Evolutionary conservation across 495 filamentous ascomycete genomes (phyloP).

Genomic region (Penicillium alfredii): DNA sequence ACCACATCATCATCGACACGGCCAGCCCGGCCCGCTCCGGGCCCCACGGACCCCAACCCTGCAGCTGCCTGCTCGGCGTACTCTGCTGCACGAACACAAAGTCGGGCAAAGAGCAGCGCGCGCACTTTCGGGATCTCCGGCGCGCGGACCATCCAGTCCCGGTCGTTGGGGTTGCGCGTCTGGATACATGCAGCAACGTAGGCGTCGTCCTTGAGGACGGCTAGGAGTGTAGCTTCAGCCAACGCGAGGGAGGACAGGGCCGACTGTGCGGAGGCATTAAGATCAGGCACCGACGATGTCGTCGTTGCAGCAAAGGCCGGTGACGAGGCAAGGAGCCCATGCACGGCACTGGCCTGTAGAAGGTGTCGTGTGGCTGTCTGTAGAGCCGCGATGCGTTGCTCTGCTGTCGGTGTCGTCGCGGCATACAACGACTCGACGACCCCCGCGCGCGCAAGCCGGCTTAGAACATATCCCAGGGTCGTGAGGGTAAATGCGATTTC

Average conservation of each 20-base stretch:
- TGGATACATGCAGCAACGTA: constrained; percentile 75
- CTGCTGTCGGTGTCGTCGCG: constrained; percentile 52
- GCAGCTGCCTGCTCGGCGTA: constrained; percentile 48
- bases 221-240: constrained; percentile 82
- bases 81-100: constrained; percentile 68
- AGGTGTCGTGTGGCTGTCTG: constrained; percentile 71
- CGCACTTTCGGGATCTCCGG: constrained; percentile 83
- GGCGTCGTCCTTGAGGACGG: constrained; percentile 88
- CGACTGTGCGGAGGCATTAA: constrained; percentile 56
- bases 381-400: constrained; percentile 63
- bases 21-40: constrained; percentile 14
- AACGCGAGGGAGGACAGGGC: constrained; percentile 70
- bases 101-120: constrained; percentile 75
- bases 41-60: constrained; percentile 37
- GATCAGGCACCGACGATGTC: constrained; percentile 43
- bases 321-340: constrained; percentile 55
- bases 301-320: constrained; percentile 18
- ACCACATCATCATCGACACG: constrained; percentile 54
- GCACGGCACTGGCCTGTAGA: constrained; percentile 72
- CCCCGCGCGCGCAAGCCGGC: constrained; percentile 57
- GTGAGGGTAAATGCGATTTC: constrained; percentile 75
- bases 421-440: constrained; percentile 51
- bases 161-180: constrained; percentile 69
- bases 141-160: constrained; percentile 87
- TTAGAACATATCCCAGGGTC: constrained; percentile 68